Percentiles rank a stretch among this genome's conserved stretches.
phyloP scores from a whole-genome alignment of 768 basidiomycete genomes.

The Obba rivulosa region DNA sequence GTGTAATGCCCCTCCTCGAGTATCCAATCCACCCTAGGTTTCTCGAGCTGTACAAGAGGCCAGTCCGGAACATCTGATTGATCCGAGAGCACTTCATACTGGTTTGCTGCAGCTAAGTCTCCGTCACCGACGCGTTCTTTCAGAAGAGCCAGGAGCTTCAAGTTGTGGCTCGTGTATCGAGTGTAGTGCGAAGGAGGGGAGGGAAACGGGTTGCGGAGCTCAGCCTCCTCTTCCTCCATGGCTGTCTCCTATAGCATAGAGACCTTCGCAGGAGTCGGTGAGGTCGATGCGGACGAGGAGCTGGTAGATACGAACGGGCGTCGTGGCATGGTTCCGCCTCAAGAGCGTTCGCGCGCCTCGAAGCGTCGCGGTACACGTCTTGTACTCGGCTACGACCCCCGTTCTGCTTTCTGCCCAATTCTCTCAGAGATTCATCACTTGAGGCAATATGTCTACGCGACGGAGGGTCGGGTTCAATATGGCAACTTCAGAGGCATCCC shows the following conservation, averaged over 20 bases:
- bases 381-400: too few species aligned
- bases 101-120: constrained; percentile 39
- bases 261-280: too few species aligned
- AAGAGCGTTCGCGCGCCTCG: too few species aligned
- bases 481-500: constrained; percentile 74
- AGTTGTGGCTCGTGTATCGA: constrained; percentile 70
- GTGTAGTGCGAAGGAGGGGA: constrained; percentile 83
- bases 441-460: constrained; percentile 55
- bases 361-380: too few species aligned
- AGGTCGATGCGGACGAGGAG: too few species aligned
- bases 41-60: constrained; percentile 72
- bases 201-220: constrained; percentile 83
- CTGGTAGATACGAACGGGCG: too few species aligned
- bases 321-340: too few species aligned
- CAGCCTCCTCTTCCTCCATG: constrained; percentile 71
- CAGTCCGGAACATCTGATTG: constrained; percentile 73
- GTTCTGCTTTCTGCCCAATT: background rate
- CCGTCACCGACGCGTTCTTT: constrained; percentile 41
- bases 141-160: constrained; percentile 60
- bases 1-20: constrained; percentile 78
- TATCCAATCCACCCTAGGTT: constrained; percentile 88
- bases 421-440: background rate
- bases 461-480: constrained; percentile 73
- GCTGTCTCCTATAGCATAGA: background rate
- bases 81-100: constrained; percentile 62